Evolutionary conservation across 495 filamentous ascomycete genomes (phyloP).

Genomic region (Neurospora sp.): DNA sequence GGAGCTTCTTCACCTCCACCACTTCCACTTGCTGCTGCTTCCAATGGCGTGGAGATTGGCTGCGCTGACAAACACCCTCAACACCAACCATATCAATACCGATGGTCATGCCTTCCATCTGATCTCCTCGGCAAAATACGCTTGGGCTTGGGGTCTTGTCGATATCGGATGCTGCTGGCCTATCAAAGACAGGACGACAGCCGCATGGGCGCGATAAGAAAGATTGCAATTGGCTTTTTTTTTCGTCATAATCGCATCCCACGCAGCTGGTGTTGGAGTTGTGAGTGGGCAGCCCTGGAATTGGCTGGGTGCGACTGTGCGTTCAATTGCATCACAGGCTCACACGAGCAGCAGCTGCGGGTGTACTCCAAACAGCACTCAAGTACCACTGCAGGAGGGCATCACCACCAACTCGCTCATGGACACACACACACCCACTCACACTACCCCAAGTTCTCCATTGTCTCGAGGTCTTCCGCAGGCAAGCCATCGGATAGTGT

Average conservation of each 20-base stretch:
- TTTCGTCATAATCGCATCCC: slow-evolving; percentile 29
- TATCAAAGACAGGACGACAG: slow-evolving; percentile 8
- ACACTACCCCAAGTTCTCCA: background rate
- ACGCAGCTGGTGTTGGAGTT: slow-evolving; percentile 10
- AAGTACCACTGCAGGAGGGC: background rate
- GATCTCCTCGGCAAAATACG: slow-evolving; percentile 12
- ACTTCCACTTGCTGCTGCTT: background rate
- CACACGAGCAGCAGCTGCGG: background rate
- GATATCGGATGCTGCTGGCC: background rate
- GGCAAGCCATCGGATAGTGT: background rate
- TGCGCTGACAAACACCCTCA: background rate
- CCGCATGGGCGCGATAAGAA: slow-evolving; percentile 24
- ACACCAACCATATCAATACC: slow-evolving; percentile 1
- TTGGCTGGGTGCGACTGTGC: slow-evolving; percentile 16
- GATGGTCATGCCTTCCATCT: background rate
- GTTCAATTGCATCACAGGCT: slow-evolving; percentile 19
- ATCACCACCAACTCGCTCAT: background rate
- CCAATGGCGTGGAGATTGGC: background rate
- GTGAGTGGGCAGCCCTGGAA: slow-evolving; percentile 13
- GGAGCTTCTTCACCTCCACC: background rate
- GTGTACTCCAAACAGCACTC: background rate
- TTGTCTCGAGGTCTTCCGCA: background rate
- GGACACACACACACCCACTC: background rate
- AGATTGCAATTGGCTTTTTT: slow-evolving; percentile 16
- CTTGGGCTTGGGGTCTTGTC: background rate